phyloP scores from a whole-genome alignment of 108 stramenopile genomes.

The Nitzschia palea region DNA sequence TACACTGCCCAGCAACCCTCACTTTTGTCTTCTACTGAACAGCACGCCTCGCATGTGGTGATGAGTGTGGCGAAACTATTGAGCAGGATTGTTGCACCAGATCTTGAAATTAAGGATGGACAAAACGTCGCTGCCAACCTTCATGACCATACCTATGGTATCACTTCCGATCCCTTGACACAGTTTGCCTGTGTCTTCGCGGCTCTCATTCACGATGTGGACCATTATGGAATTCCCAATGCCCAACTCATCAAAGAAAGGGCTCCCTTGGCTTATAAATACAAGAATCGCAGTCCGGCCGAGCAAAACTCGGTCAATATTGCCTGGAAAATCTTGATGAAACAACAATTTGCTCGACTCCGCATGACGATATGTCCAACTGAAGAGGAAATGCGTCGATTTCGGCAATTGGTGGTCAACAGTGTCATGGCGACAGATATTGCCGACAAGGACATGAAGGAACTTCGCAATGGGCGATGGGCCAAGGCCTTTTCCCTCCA shows the following conservation, averaged over 20 bases:
- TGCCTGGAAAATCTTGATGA: slow-evolving; percentile 40
- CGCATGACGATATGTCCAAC: slow-evolving; percentile 5
- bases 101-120: not conserved
- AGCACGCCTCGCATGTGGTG: slow-evolving; percentile 10
- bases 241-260: slow-evolving; percentile 45
- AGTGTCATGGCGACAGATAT: slow-evolving; percentile 28
- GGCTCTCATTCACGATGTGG: slow-evolving; percentile 18
- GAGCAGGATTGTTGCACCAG: slow-evolving; percentile 4
- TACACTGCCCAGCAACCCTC: no score
- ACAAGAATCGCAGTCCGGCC: slow-evolving; percentile 48
- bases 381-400: slow-evolving; percentile 3
- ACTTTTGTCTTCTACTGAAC: no score
- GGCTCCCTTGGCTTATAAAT: slow-evolving; percentile 35
- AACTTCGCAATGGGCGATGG: slow-evolving; percentile 20
- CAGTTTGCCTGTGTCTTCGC: slow-evolving; percentile 14
- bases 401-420: slow-evolving; percentile 24
- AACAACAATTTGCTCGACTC: slow-evolving; percentile 27
- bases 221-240: slow-evolving; percentile 47
- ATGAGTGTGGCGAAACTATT: slow-evolving; percentile 17
- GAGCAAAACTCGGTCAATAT: slow-evolving; percentile 51
- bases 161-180: slow-evolving; percentile 14
- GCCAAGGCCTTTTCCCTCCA: slow-evolving; percentile 16
- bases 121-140: not conserved
- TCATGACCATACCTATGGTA: slow-evolving; percentile 13
- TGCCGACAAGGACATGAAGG: slow-evolving; percentile 13